Percentiles rank a stretch among this genome's conserved stretches.
phyloP scores from a whole-genome alignment of 78 protist species.

The Dictyostelium discoideum region DNA sequence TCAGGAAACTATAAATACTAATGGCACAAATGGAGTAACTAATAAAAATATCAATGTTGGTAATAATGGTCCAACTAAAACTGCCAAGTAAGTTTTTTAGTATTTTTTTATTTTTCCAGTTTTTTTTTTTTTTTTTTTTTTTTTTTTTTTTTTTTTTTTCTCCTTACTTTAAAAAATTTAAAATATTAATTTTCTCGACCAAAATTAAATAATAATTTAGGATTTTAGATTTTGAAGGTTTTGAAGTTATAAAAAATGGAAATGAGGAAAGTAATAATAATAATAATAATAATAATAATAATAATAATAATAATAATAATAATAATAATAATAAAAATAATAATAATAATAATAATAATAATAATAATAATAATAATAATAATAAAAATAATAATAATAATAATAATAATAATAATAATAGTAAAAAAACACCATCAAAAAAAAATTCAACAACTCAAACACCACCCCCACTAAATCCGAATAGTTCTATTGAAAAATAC shows the following conservation, averaged over 20 bases:
- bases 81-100: not conserved
- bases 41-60: not conserved
- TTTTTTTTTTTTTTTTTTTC: too few species aligned
- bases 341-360: not conserved
- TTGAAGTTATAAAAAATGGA: not conserved
- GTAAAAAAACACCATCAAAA: not conserved
- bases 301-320: too few species aligned
- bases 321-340: too few species aligned
- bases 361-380: too few species aligned
- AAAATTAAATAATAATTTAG: not conserved
- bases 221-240: not conserved
- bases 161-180: not conserved
- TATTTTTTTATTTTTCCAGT: too few species aligned
- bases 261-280: not conserved
- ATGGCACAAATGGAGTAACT: not conserved
- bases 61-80: not conserved
- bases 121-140: too few species aligned
- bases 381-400: too few species aligned
- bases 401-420: not conserved
- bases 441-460: not conserved
- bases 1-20: not conserved
- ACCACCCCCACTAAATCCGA: not conserved
- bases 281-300: not conserved
- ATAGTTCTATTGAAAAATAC: conserved; percentile 9
- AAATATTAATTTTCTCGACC: too few species aligned